Percentiles rank a stretch among this genome's conserved stretches.
phyloP scores from a whole-genome alignment of 345 rosid genomes.

The Salix dunnii region DNA sequence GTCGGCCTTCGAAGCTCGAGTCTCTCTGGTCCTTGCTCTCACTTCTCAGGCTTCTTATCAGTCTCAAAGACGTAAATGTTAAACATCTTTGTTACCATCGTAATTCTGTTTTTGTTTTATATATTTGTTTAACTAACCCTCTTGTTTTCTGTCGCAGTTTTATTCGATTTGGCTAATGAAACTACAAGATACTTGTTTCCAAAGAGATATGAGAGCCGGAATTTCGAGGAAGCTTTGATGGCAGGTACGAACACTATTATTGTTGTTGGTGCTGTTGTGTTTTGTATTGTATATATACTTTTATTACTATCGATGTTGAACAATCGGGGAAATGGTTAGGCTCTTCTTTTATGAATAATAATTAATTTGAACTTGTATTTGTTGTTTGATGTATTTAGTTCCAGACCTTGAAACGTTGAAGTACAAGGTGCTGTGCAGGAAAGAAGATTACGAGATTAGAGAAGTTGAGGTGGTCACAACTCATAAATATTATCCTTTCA shows the following conservation, averaged over 20 bases:
- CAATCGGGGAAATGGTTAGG: not conserved
- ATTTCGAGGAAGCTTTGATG: conserved; percentile 85
- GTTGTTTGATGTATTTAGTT: conserved; percentile 31
- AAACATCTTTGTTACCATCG: not conserved
- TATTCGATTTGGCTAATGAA: conserved; percentile 62
- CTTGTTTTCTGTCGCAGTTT: conserved; percentile 41
- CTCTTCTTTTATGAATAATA: not conserved
- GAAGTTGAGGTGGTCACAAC: conserved; percentile 62
- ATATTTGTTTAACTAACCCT: not conserved
- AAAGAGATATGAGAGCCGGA: conserved; percentile 59
- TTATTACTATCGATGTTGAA: not conserved
- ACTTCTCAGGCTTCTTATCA: conserved; percentile 64
- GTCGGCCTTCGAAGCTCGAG: conserved; percentile 64
- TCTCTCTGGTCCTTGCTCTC: conserved; percentile 78
- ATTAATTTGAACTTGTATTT: too few relatives aligned
- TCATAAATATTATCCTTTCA: not conserved
- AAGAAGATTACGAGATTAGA: conserved; percentile 69
- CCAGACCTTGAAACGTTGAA: conserved; percentile 82
- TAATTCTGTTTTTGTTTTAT: not conserved
- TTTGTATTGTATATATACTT: too few relatives aligned
- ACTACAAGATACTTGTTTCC: conserved; percentile 76
- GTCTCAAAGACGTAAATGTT: conserved; percentile 80
- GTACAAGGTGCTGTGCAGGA: conserved; percentile 52
- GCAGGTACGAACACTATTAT: conserved; percentile 36
- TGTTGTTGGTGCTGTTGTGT: not conserved